Evolutionary conservation across 257 asterid species (phyloP), one percentile per base, ranked within the genome.

Genomic region (Solanum tarapatanum): DNA sequence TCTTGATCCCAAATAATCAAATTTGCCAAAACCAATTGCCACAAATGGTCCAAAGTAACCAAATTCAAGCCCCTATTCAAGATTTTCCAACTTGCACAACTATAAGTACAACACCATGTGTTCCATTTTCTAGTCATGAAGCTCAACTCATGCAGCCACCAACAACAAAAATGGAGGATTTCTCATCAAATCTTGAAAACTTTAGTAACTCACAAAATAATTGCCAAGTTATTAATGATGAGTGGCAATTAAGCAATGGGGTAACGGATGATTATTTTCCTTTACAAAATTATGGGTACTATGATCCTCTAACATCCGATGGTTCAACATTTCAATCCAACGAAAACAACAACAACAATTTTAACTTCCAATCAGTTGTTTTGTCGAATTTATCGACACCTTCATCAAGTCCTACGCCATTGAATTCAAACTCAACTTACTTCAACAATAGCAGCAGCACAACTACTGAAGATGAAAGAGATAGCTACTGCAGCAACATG

Each of bases 331-430:
- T 90, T 77, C 96, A 92, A 68, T 91, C 95, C 23, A 92, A 80
- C 90, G 89, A 91, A 90, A 89, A 87, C 69, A 73, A 43, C 45
- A 37, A 72, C 79, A 73, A 74, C 30, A 90, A 91, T 39, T 91
- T 93, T 90, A 72, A 93, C 84, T 92, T 94, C 87, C 97, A 91
- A n/a, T 91, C 82, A 74, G 19, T 94, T 5, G 97, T 91, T 87
- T 28, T 93, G 88, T 95, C 98, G 13, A 92, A 86, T 89, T 86
- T 93, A 13, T 93, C 97, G 45, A 94, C 96, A 9, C 96, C 97
- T 39, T 94, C 98, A 3, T 93, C 98, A 33, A 94, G 95, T 76
- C 93, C 98, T 1, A 86, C 95, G 0, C 89, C 92, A 35, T 69
- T 91, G 88, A 88, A 93, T 88, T 93, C 97, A 4, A 89, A 84